Base-by-base conservation (phyloP, 176 grass and related monocot genomes). In the Chrysopogon serrulatus region DNA sequence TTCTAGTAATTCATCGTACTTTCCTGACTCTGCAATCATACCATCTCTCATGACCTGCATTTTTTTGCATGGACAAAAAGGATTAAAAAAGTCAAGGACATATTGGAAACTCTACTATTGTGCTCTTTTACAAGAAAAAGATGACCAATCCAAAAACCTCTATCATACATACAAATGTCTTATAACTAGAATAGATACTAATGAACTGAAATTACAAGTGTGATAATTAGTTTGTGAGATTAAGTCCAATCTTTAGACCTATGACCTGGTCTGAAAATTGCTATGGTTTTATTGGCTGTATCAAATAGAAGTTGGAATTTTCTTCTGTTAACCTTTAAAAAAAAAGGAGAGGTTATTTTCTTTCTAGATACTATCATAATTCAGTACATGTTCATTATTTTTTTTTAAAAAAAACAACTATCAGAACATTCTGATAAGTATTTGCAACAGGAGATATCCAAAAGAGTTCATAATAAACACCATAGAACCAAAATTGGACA, bases 41-140 rank as follows among this genome's bases (percentile, higher is more conserved):
- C 96, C 96, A 88, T 92, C 92, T 66, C 83, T 79, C 91, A 98
- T 93, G 36, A 97, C 95, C 95, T 97, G 83, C 41, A 85, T 36
- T 56, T 71, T 74, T 71, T 5, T 23, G 21, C 31, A 90, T 31
- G 34, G 27, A 16, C 1, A 8, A 77, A 61, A 27, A 78, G 11
- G 18, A 74, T 68, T 60, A 49, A 80, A 59, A 53, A 32, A 33
- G 14, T 28, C 21, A 82, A 48, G 30, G 6, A 24, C 34, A 73
- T 7, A 65, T 13, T 72, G 21, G 14, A 79, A 17, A 57, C 33
- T 71, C 31, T 70, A 82, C 6, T 40, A 33, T 39, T 69, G 23
- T 87, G 4, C 16, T 39, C 4, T 83, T 83, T 31, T 65, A n/a
- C 32, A 35, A 71, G 32, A 79, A 71, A 19, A 69, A 8, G 18